phyloP scores from a whole-genome alignment of 1,284 basidiomycete species.

The Ustilago shanxiensis region DNA sequence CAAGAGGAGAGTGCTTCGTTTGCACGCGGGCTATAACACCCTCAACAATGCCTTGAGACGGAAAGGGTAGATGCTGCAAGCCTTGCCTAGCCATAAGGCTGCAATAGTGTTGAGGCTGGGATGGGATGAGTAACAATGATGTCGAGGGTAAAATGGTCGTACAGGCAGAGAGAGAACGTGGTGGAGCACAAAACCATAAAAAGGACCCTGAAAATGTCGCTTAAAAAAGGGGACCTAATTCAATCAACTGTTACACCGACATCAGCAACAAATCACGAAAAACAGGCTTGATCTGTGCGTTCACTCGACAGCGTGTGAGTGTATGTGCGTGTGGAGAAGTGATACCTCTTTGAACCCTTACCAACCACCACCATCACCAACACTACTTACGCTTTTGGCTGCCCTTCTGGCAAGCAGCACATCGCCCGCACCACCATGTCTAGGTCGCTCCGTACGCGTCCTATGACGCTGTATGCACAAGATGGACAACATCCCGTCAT shows the following conservation, averaged over 20 bases:
- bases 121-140: neutral
- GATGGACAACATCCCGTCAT: conserved; percentile 39
- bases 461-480: conserved; percentile 66
- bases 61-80: too few relatives aligned
- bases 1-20: neutral
- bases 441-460: conserved; percentile 65
- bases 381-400: neutral
- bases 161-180: neutral
- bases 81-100: too few relatives aligned
- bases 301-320: neutral
- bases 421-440: conserved; percentile 52
- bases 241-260: neutral
- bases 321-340: conserved; percentile 1
- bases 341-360: neutral
- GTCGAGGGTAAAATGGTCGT: neutral
- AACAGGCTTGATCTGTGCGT: conserved; percentile 16
- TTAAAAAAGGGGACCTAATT: neutral
- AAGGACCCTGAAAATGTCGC: conserved; percentile 1
- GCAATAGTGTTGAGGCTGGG: too few relatives aligned
- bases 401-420: neutral
- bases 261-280: neutral
- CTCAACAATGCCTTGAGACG: too few relatives aligned
- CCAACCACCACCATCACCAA: neutral
- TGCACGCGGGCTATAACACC: too few relatives aligned
- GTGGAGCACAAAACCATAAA: neutral